phyloP scores from a whole-genome alignment of 164 flowering plant genomes.

The Umbellularia californica region DNA sequence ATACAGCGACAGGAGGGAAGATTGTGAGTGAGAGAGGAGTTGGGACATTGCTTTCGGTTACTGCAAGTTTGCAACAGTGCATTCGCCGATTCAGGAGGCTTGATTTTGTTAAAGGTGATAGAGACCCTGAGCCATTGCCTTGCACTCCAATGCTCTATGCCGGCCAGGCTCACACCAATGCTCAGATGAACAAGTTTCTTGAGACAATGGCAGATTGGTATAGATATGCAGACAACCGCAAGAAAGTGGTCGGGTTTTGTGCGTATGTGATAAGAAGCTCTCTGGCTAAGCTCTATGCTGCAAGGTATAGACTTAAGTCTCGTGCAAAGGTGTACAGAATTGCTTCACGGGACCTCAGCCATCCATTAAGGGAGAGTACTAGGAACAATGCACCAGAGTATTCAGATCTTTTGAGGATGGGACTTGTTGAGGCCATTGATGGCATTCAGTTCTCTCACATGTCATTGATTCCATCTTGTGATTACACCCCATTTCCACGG shows the following conservation, averaged over 20 bases:
- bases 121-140: conserved; percentile 95
- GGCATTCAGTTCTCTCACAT: conserved; percentile 89
- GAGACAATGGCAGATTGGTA: conserved; percentile 99
- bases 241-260: conserved; percentile 95
- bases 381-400: conserved; percentile 76
- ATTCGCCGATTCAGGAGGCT: conserved; percentile 76
- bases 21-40: conserved; percentile 81
- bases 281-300: conserved; percentile 92
- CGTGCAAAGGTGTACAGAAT: conserved; percentile 90
- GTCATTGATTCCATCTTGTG: conserved; percentile 90
- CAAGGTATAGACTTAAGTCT: conserved; percentile 84
- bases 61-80: conserved; percentile 84
- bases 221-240: conserved; percentile 89
- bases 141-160: conserved; percentile 96
- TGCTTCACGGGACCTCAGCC: conserved; percentile 82
- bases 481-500: conserved; percentile 84
- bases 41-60: conserved; percentile 91
- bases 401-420: conserved; percentile 91
- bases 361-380: conserved; percentile 63
- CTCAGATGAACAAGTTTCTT: conserved; percentile 96
- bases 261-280: conserved; percentile 94
- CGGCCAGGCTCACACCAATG: conserved; percentile 87
- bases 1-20: conserved; percentile 70
- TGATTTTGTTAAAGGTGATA: conserved; percentile 82
- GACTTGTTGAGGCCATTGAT: conserved; percentile 81